Evolutionary conservation across 2,329 filamentous ascomycete species (phyloP), one percentile per base, ranked within the genome.

Genomic region (Geosmithia flava): DNA sequence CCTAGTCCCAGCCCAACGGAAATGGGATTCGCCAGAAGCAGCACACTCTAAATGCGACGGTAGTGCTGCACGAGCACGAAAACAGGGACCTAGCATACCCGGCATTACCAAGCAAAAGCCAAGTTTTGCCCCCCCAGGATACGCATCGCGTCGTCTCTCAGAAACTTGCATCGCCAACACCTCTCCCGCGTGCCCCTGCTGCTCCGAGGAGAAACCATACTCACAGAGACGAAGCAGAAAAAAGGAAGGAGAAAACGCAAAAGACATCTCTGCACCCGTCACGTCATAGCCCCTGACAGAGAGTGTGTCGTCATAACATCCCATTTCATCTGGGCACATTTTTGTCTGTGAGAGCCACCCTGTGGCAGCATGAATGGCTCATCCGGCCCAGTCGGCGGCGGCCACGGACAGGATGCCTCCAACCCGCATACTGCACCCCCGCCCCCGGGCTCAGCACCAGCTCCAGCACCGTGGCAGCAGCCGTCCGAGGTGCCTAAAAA

Each of bases 401-500:
- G 42, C 20, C n/a, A 11, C 20, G 42, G 17, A 6, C 42, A 23
- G 42, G 42, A n/a, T 42, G 11, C n/a, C 16, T 20, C 7, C 20
- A 20, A 42, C n/a, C 40, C 19, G 42, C 42, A 44, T 2, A 10
- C 42, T 15, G 17, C 19, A 20, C 42, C 10, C 40, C 42, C 33
- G 33, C 33, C 11, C 33, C 33, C 33, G 33, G 11, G 11, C 15
- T 44, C 42, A 8, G 30, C 45, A 7, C 45, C 37, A 19, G 29
- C n/a, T n/a, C 27, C 33, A n/a, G 20, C 27, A 19, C 16, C 30
- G 8, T 27, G 44, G 23, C 44, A 45, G 7, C 44, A 45, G 37
- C 46, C 27, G 23, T 27, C 46, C 33, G 33, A 16, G 33, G 33
- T 37, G 33, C 19, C 37, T 33, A 48, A 46, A 27, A 48, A 48